phyloP scores from a whole-genome alignment of 371 early-diverging fungal genomes.

The Mucor lusitanicus region DNA sequence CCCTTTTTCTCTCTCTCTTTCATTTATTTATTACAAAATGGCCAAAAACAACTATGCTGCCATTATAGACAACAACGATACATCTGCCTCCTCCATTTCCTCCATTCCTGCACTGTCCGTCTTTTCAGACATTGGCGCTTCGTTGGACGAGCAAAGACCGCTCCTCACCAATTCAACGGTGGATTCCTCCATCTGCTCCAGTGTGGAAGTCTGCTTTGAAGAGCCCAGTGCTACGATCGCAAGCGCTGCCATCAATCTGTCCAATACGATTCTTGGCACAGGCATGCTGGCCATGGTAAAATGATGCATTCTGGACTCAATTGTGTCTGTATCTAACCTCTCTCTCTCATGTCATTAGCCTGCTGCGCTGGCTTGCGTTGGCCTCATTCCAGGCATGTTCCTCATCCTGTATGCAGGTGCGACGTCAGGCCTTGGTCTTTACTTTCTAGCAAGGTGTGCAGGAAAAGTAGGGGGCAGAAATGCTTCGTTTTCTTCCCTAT shows the following conservation, averaged over 20 bases:
- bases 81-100: constrained; percentile 30
- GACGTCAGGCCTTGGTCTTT: constrained; percentile 83
- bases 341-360: constrained; percentile 46
- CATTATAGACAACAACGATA: constrained; percentile 29
- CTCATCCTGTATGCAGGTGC: constrained; percentile 77
- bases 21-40: not conserved
- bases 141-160: constrained; percentile 25
- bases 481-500: constrained; percentile 89
- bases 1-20: constrained; percentile 7
- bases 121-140: constrained; percentile 21
- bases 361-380: constrained; percentile 84
- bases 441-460: constrained; percentile 80
- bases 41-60: constrained; percentile 34
- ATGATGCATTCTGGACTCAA: constrained; percentile 5
- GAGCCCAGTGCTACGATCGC: constrained; percentile 33
- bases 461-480: constrained; percentile 71
- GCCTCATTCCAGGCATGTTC: constrained; percentile 80
- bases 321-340: not conserved
- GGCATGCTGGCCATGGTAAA: constrained; percentile 97
- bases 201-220: constrained; percentile 11
- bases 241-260: constrained; percentile 71
- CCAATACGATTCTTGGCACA: constrained; percentile 95
- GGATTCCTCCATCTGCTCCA: constrained; percentile 9
- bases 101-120: constrained; percentile 28
- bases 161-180: constrained; percentile 27